Conservation (phyloP, 306 rosid genomes). For the Trifolium fragiferum region DNA sequence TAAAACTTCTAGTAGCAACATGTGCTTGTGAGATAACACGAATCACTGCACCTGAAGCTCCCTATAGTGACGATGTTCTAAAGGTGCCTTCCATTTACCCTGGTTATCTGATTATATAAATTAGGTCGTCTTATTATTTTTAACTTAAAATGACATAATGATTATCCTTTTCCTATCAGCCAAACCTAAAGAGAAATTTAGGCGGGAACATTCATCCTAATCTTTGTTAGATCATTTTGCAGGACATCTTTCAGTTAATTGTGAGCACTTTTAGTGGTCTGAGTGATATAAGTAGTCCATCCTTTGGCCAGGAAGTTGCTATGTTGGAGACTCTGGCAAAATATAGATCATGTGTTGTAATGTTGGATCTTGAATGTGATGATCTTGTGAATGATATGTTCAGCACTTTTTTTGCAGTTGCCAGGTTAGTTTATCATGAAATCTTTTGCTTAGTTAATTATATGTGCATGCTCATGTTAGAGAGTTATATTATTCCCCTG, state of each 20-base stretch:
- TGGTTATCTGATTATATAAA: conserved; percentile 40
- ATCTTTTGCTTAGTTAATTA: conserved; percentile 33
- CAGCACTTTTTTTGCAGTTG: conserved; percentile 81
- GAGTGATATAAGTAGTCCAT: conserved; percentile 76
- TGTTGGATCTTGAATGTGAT: conserved; percentile 98
- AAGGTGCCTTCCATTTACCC: conserved; percentile 64
- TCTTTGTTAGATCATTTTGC: conserved; percentile 50
- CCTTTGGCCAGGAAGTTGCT: conserved; percentile 82
- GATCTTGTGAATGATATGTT: conserved; percentile 94
- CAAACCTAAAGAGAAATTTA: conserved; percentile 23
- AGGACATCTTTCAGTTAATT: conserved; percentile 91
- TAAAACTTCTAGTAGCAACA: conserved; percentile 89
- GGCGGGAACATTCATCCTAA: conserved; percentile 39
- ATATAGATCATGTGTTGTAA: conserved; percentile 97
- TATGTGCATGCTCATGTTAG: conserved; percentile 11
- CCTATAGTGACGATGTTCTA: conserved; percentile 82
- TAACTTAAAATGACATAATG: background rate
- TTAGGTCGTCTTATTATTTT: conserved; percentile 25
- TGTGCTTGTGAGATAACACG: conserved; percentile 97
- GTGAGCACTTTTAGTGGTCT: conserved; percentile 91
- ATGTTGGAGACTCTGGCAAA: conserved; percentile 94
- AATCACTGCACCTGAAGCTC: conserved; percentile 99
- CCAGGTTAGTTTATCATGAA: conserved; percentile 67
- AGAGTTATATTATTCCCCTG: conserved; percentile 31
- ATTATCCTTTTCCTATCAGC: conserved; percentile 28